A percentile compares a stretch with the other conserved stretches of the same genome.
Conservation (phyloP, 495 filamentous ascomycete species). For the Lasiosphaeria miniovina region DNA sequence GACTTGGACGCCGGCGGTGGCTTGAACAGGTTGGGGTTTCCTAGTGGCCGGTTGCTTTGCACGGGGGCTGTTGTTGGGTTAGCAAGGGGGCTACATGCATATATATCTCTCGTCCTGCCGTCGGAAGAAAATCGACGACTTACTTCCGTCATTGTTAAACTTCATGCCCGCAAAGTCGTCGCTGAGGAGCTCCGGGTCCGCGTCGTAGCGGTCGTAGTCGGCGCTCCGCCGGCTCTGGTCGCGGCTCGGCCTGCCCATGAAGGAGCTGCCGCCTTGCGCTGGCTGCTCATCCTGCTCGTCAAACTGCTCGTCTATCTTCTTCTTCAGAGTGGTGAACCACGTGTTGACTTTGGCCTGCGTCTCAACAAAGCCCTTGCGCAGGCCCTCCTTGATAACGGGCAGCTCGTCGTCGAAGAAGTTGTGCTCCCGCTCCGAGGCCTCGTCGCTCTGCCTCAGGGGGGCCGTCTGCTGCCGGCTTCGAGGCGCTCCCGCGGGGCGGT, state of each 20-base stretch:
- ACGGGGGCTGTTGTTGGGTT: conserved; percentile 24
- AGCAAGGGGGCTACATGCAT: not conserved
- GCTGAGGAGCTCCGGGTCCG: conserved; percentile 84
- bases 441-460: conserved; percentile 42
- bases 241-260: conserved; percentile 35
- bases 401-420: conserved; percentile 96
- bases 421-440: conserved; percentile 59
- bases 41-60: conserved; percentile 55
- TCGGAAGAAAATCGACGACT: conserved; percentile 36
- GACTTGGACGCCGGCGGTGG: conserved; percentile 60
- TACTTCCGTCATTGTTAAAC: conserved; percentile 68
- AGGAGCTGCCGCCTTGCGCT: conserved; percentile 27
- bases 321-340: conserved; percentile 87
- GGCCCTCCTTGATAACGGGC: conserved; percentile 87
- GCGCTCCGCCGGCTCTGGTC: conserved; percentile 63
- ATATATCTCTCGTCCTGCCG: no score
- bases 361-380: conserved; percentile 91
- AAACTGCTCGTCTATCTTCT: conserved; percentile 85
- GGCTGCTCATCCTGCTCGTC: conserved; percentile 50
- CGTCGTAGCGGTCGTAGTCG: conserved; percentile 88
- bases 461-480: conserved; percentile 46
- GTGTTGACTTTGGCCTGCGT: conserved; percentile 90
- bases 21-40: conserved; percentile 80
- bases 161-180: conserved; percentile 92
- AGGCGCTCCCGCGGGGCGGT: conserved; percentile 30